Conservation (phyloP, 352 stramenopile species). For the Sclerospora graminicola region DNA sequence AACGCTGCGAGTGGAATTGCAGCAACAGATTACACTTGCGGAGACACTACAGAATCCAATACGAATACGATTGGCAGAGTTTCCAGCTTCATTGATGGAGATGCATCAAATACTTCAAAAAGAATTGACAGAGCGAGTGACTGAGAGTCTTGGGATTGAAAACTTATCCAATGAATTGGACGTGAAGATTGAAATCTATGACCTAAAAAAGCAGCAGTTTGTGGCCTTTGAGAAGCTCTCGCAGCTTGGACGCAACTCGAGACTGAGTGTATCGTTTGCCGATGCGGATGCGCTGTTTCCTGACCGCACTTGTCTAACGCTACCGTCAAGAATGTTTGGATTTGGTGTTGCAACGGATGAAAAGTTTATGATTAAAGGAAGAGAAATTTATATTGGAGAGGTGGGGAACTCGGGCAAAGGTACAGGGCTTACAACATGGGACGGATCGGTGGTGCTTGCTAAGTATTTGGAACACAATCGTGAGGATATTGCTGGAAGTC, state of each 20-base stretch:
- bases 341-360: constrained; percentile 26
- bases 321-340: constrained; percentile 49
- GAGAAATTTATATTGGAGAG: constrained; percentile 41
- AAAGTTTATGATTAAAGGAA: constrained; percentile 43
- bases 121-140: constrained; percentile 5
- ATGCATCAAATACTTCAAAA: constrained; percentile 15
- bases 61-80: constrained; percentile 9
- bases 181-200: constrained; percentile 32
- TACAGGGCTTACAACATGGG: constrained; percentile 87
- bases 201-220: constrained; percentile 27
- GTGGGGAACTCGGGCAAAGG: constrained; percentile 75
- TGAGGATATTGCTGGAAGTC: constrained; percentile 19
- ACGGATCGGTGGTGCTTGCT: constrained; percentile 85
- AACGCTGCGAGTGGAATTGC: constrained; percentile 28
- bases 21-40: constrained; percentile 16
- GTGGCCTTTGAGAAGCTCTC: constrained; percentile 17
- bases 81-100: constrained; percentile 14
- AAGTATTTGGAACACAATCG: constrained; percentile 80
- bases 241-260: constrained; percentile 18
- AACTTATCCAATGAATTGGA: constrained; percentile 1
- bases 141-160: neutral
- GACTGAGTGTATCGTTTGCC: constrained; percentile 29
- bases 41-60: constrained; percentile 16
- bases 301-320: constrained; percentile 20
- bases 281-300: constrained; percentile 15